phyloP scores from a whole-genome alignment of 2,329 filamentous ascomycete species.

The Aspergillus carbonarius region DNA sequence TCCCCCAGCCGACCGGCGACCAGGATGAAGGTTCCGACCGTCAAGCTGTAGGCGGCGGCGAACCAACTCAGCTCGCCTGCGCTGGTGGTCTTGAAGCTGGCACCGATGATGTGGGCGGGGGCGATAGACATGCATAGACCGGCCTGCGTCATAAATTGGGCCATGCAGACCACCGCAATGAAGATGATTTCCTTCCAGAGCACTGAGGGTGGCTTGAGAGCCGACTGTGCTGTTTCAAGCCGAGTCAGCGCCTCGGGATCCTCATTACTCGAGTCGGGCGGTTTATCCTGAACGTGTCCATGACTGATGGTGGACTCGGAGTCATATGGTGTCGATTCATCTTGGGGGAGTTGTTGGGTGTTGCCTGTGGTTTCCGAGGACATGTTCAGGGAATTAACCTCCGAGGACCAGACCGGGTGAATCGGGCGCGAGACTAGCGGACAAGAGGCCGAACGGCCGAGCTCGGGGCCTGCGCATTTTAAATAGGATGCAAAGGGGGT shows the following conservation, averaged over 20 bases:
- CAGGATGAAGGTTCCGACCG: constrained; percentile 38
- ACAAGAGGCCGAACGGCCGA: neutral
- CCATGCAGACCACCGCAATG: constrained; percentile 31
- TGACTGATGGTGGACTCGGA: neutral
- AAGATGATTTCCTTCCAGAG: constrained; percentile 28
- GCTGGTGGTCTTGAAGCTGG: constrained; percentile 45
- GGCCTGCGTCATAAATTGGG: constrained; percentile 45
- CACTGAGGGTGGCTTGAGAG: constrained; percentile 12
- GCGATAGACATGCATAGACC: constrained; percentile 50
- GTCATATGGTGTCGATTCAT: neutral
- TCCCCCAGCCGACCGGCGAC: constrained; percentile 39
- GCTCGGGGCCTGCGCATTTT: neutral
- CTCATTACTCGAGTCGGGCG: neutral
- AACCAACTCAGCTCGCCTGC: constrained; percentile 54
- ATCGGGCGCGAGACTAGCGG: neutral
- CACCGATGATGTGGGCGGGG: constrained; percentile 50
- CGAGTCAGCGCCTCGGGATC: constrained; percentile 17
- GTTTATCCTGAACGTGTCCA: constrained; percentile 5
- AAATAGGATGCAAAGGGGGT: neutral
- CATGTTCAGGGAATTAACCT: neutral
- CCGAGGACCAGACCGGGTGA: too few species aligned
- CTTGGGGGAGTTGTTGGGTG: neutral
- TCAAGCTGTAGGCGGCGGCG: constrained; percentile 56
- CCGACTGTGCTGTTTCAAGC: constrained; percentile 17
- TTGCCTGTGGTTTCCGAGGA: neutral